phyloP scores from a whole-genome alignment of 176 grass and related monocot species.

The Musa troglodytarum region DNA sequence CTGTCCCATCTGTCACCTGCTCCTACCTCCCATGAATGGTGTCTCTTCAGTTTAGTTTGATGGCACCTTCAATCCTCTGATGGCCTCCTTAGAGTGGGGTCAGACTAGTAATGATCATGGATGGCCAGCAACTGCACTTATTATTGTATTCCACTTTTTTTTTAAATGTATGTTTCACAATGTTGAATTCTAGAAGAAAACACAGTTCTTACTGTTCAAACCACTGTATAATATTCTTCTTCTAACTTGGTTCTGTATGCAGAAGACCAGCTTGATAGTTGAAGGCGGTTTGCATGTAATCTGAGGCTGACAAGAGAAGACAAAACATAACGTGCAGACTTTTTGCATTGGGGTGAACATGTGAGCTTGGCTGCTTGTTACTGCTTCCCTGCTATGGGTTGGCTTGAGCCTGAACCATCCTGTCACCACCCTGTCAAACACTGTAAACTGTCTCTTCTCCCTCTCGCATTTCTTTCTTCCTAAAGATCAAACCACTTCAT shows the following conservation, averaged over 20 bases:
- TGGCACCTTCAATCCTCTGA: neutral
- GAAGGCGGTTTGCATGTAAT: too few relatives aligned
- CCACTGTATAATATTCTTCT: too few relatives aligned
- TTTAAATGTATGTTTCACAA: neutral
- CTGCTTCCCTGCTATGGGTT: too few relatives aligned
- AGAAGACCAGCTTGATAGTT: too few relatives aligned
- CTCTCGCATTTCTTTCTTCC: neutral
- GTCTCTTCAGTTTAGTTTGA: slow-evolving; percentile 1
- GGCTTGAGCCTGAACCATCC: slow-evolving; percentile 6
- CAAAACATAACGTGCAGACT: neutral
- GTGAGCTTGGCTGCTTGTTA: neutral
- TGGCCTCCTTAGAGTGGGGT: neutral
- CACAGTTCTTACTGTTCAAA: too few relatives aligned
- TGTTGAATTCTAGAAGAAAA: neutral
- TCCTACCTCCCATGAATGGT: neutral
- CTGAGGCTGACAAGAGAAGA: too few relatives aligned
- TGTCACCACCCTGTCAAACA: slow-evolving; percentile 1
- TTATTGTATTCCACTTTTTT: neutral
- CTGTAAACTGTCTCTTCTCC: neutral
- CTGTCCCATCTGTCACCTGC: slow-evolving; percentile 15
- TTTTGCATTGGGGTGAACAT: neutral
- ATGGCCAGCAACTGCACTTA: neutral
- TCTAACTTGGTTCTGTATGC: too few relatives aligned
- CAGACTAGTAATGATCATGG: neutral
- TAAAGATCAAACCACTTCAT: neutral